Evolutionary conservation across 768 basidiomycete species (phyloP).

Genomic region (Russula virescens): DNA sequence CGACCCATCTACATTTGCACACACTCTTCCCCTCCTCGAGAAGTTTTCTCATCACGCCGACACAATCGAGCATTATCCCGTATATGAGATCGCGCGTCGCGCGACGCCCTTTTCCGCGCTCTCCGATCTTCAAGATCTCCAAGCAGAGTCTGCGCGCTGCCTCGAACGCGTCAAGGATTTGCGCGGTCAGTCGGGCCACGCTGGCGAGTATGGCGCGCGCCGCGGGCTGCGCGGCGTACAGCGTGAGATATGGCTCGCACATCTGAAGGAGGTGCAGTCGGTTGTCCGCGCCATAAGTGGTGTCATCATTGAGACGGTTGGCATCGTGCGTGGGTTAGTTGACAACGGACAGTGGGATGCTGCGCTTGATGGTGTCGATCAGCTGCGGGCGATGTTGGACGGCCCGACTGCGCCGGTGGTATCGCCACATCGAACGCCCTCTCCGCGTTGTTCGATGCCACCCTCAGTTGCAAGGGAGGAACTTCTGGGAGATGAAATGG

Average conservation of each 20-base stretch:
- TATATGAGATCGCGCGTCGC: slow-evolving; percentile 85
- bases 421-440: background rate
- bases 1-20: slow-evolving; percentile 58
- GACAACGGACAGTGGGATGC: slow-evolving; percentile 83
- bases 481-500: slow-evolving; percentile 19
- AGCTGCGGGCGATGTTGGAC: slow-evolving; percentile 56
- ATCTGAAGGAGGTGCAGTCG: slow-evolving; percentile 54
- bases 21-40: slow-evolving; percentile 74
- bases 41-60: slow-evolving; percentile 90
- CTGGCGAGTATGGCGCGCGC: slow-evolving; percentile 71
- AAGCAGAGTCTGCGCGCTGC: slow-evolving; percentile 82
- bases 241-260: slow-evolving; percentile 53
- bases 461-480: slow-evolving; percentile 34
- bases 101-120: slow-evolving; percentile 95
- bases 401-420: background rate
- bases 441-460: background rate
- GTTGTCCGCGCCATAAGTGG: slow-evolving; percentile 59
- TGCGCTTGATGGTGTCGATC: slow-evolving; percentile 69
- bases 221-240: slow-evolving; percentile 73
- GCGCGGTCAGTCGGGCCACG: slow-evolving; percentile 62
- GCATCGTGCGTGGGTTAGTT: slow-evolving; percentile 67
- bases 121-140: slow-evolving; percentile 87
- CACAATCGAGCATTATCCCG: slow-evolving; percentile 89
- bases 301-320: slow-evolving; percentile 74
- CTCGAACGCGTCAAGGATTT: slow-evolving; percentile 69